Base-by-base conservation (phyloP, 208 protist genomes). In the Borovskyia barvae region DNA sequence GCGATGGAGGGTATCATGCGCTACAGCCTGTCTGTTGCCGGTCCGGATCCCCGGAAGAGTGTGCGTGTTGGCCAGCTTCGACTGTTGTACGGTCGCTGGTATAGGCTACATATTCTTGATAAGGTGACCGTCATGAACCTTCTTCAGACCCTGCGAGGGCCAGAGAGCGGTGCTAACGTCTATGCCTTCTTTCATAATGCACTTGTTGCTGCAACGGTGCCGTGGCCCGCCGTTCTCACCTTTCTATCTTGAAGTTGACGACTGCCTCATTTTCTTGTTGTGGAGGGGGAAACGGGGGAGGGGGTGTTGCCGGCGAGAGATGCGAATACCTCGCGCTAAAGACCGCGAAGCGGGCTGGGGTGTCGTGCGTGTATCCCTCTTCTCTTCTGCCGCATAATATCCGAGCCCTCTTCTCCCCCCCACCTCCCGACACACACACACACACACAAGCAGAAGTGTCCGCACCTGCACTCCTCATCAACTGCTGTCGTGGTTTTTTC, bases 1-100 rank as follows among this genome's bases (percentile, higher is more conserved):
- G 72, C 81, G 24, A 70, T 91, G 71, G 87, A 94, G 59, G 59
- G 85, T n/a, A 74, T 91, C 30, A 73, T 86, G 72, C 67, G 85
- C 66, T 75, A 51, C 80, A 87, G 54, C 42, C 65, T 37, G 33
- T 80, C 61, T 49, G 37, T 63, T 43, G 37, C 32, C 48, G 45
- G 42, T 41, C 42, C 36, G 28, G 33, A 37, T 15, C 70, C 26
- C 40, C 57, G 49, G 29, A 67, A 82, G 41, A 61, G 45, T n/a
- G 35, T 61, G 22, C 68, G 79, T 30, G 71, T 90, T 7, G 52
- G 66, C 35, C 40, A 66, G 29, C 60, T 94, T 30, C 75, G 76
- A 11, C 61, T 75, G 20, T 62, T 70, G 30, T 83, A 92, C 68
- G 48, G 58, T 19, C 72, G 71, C 8, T 94, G 85, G 83, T 82